Conservation (phyloP, 805 yeast genomes). For the Pichia eremophila region DNA sequence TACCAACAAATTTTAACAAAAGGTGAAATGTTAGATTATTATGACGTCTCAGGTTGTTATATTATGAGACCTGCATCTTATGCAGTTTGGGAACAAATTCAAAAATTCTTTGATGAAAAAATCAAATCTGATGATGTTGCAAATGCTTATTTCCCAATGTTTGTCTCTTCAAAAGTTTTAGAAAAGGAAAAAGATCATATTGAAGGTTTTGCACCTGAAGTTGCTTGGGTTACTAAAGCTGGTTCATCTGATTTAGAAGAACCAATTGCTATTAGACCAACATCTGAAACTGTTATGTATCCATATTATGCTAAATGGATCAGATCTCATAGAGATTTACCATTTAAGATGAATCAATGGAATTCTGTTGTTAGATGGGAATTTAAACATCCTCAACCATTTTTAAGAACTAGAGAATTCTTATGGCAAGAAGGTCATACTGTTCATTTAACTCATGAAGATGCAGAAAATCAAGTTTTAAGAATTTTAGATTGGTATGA, state of each 20-base stretch:
- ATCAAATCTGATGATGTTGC: constrained; percentile 87
- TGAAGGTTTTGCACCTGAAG: constrained; percentile 99
- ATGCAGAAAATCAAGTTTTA: constrained; percentile 74
- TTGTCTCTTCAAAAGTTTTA: constrained; percentile 83
- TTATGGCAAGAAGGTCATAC: constrained; percentile 99
- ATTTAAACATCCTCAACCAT: constrained; percentile 99
- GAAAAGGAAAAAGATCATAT: constrained; percentile 98
- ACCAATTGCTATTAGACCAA: constrained; percentile 98
- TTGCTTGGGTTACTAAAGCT: constrained; percentile 98
- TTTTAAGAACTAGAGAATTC: constrained; percentile 96
- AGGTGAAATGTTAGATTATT: constrained; percentile 97
- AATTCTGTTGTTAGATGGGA: constrained; percentile 99
- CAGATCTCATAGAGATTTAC: constrained; percentile 95
- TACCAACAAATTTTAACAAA: constrained; percentile 92
- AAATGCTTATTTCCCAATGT: constrained; percentile 98
- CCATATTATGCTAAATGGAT: constrained; percentile 99
- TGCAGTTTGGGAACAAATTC: constrained; percentile 90
- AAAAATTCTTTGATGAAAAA: constrained; percentile 68
- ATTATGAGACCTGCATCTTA: constrained; percentile 95
- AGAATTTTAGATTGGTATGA: constrained; percentile 83
- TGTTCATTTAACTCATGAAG: constrained; percentile 79
- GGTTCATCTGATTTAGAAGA: constrained; percentile 92
- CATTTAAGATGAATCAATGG: constrained; percentile 96
- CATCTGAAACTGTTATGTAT: constrained; percentile 99
- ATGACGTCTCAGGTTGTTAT: constrained; percentile 98